phyloP scores from a whole-genome alignment of 768 basidiomycete genomes.

The Kwoniella sp. region DNA sequence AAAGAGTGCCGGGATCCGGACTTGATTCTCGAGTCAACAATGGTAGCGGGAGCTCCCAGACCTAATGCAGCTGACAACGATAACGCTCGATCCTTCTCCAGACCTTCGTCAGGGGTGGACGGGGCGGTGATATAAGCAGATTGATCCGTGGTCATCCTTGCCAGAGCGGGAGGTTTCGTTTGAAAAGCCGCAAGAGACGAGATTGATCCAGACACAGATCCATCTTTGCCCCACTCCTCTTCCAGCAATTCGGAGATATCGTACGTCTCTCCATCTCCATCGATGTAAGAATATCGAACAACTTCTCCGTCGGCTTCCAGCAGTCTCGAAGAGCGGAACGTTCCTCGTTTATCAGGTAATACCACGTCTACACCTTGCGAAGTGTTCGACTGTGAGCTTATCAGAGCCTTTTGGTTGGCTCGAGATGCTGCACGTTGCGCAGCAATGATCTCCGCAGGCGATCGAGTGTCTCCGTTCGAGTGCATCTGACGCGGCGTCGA shows the following conservation, averaged over 20 bases:
- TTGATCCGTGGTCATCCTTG: constrained; percentile 34
- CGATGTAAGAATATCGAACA: constrained; percentile 92
- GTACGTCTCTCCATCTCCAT: constrained; percentile 82
- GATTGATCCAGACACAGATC: neutral
- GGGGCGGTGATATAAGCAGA: constrained; percentile 56
- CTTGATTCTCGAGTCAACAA: neutral
- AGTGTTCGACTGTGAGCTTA: constrained; percentile 81
- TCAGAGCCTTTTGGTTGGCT: constrained; percentile 81
- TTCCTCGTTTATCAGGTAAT: constrained; percentile 74
- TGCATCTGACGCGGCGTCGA: constrained; percentile 11
- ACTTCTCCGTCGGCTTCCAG: constrained; percentile 63
- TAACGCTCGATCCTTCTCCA: constrained; percentile 13
- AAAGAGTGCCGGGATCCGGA: neutral
- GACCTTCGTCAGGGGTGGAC: constrained; percentile 38
- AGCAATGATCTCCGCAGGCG: constrained; percentile 86
- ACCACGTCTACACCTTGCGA: constrained; percentile 86
- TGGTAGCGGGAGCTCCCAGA: neutral
- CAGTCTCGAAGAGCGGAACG: constrained; percentile 79
- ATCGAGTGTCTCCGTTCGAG: constrained; percentile 43
- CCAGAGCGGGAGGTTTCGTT: constrained; percentile 6
- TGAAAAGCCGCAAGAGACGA: neutral
- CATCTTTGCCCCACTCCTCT: constrained; percentile 66
- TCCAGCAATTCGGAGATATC: constrained; percentile 94
- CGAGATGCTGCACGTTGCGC: constrained; percentile 84
- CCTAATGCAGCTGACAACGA: neutral